These are phyloP conservation scores for Coniferiporia sulphurascens DNA, from an alignment of 1,284 basidiomycete species.

Conservation along the genomic window DNA sequence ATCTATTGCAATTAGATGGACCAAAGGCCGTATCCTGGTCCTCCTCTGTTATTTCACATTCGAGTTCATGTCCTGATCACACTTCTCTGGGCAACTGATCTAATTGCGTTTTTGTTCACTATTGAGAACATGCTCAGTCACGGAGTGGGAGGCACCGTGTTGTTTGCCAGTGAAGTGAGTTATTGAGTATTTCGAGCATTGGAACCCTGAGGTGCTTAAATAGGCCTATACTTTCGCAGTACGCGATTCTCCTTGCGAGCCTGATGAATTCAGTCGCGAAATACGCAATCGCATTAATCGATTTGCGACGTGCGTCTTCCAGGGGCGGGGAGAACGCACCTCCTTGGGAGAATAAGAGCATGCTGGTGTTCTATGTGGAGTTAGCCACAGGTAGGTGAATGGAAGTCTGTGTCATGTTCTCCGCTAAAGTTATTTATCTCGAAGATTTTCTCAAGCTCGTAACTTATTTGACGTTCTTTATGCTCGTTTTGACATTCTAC, in stretches of 20 bases:
- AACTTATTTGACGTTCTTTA: conserved; percentile 91
- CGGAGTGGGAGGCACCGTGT: conserved; percentile 85
- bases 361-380: conserved; percentile 95
- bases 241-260: conserved; percentile 85
- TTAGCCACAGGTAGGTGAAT: conserved; percentile 67
- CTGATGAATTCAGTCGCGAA: conserved; percentile 76
- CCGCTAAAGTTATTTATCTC: neutral
- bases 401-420: conserved; percentile 18
- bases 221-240: conserved; percentile 42
- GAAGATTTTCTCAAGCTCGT: conserved; percentile 89
- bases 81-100: conserved; percentile 67
- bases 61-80: conserved; percentile 73
- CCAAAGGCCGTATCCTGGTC: conserved; percentile 85
- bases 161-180: conserved; percentile 90
- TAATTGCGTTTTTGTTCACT: conserved; percentile 70
- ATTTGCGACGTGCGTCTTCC: conserved; percentile 69
- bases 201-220: neutral
- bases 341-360: conserved; percentile 97
- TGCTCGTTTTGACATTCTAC: conserved; percentile 88
- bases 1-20: conserved; percentile 75
- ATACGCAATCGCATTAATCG: conserved; percentile 82
- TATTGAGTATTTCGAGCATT: neutral
- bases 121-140: conserved; percentile 74
- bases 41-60: conserved; percentile 78
- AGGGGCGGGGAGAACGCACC: conserved; percentile 84